Evolutionary conservation across 768 basidiomycete genomes (phyloP).

Genomic region (Phylloporus sp.): DNA sequence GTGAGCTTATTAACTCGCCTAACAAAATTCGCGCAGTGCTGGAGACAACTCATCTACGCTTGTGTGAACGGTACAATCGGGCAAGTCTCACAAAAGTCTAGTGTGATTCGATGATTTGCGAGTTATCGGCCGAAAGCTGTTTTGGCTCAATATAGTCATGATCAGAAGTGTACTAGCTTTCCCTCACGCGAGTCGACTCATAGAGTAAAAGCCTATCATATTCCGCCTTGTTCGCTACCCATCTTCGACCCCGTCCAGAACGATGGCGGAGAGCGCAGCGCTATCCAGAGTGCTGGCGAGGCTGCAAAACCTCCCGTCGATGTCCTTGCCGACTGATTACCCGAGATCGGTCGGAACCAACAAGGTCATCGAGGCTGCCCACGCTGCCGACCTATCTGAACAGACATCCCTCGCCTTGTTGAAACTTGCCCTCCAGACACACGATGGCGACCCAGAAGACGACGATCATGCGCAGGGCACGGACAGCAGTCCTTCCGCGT

Average conservation of each 20-base stretch:
- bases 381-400: slow-evolving; percentile 65
- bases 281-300: slow-evolving; percentile 56
- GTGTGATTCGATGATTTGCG: too few species aligned
- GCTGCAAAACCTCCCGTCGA: slow-evolving; percentile 78
- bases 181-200: too few species aligned
- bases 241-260: background rate
- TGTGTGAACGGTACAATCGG: too few species aligned
- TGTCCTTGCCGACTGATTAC: slow-evolving; percentile 94
- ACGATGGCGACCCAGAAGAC: slow-evolving; percentile 46
- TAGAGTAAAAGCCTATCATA: background rate
- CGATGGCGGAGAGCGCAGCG: slow-evolving; percentile 24
- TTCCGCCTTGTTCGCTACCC: background rate
- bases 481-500: slow-evolving; percentile 63
- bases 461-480: slow-evolving; percentile 41
- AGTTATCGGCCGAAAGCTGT: too few species aligned
- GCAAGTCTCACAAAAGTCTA: too few species aligned
- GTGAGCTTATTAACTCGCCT: too few species aligned
- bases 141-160: too few species aligned
- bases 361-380: slow-evolving; percentile 81
- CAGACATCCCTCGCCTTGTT: slow-evolving; percentile 74
- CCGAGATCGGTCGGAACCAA: slow-evolving; percentile 71
- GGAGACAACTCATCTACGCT: too few species aligned
- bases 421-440: slow-evolving; percentile 72
- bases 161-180: too few species aligned
- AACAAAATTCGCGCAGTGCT: too few species aligned